Evolutionary conservation across 169 alveolate genomes (phyloP).

Genomic region (Amoebophrya sp.): DNA sequence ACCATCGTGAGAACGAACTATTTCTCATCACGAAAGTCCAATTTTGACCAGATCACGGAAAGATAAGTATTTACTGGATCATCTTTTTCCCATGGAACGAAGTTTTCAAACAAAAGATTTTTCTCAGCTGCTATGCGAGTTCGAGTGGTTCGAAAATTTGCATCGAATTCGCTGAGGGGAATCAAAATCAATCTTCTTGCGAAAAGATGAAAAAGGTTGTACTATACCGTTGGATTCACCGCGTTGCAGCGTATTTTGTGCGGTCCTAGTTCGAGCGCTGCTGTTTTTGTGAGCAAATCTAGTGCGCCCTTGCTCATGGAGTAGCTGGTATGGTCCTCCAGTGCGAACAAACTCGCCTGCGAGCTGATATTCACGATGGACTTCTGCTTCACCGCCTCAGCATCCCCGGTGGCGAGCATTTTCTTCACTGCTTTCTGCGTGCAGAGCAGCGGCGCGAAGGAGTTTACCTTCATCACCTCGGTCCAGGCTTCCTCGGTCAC

Average conservation of each 20-base stretch:
- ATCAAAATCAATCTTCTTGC: no score
- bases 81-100: no score
- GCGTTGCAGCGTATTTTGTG: neutral
- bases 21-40: no score
- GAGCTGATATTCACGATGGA: neutral
- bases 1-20: no score
- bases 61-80: no score
- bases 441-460: neutral
- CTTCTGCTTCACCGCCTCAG: neutral
- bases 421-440: neutral
- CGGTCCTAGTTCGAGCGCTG: neutral
- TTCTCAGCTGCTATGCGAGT: no score
- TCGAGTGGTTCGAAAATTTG: no score
- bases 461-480: neutral
- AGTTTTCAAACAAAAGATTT: no score
- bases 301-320: neutral
- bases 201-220: no score
- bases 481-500: neutral
- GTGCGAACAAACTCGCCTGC: neutral
- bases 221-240: neutral
- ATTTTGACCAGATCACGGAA: no score
- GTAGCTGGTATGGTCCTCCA: neutral
- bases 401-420: neutral
- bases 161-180: no score
- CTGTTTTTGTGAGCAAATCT: neutral